Percentiles rank a stretch among this genome's conserved stretches.
Conservation (phyloP, 140 eudicot genomes). For the Ambrosia hybrid region DNA sequence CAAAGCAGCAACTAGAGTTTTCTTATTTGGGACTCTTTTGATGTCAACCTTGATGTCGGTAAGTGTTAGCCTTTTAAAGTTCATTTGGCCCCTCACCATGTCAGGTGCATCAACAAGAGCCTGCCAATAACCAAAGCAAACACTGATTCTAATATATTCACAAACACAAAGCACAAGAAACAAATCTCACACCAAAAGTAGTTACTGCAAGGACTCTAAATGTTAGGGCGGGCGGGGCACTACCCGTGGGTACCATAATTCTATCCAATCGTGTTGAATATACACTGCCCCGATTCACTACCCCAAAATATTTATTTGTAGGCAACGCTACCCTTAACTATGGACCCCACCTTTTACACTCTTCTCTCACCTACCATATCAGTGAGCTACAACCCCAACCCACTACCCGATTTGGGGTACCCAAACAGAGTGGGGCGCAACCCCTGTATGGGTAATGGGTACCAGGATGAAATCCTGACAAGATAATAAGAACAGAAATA, state of each 20-base stretch:
- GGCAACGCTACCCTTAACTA: too few relatives aligned
- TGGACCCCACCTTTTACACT: too few relatives aligned
- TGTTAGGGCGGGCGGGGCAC: background rate
- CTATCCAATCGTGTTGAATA: too few relatives aligned
- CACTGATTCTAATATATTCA: background rate
- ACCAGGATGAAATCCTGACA: background rate
- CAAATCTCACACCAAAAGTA: too few relatives aligned
- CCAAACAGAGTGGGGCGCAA: too few relatives aligned
- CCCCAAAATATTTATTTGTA: too few relatives aligned
- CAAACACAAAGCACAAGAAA: background rate
- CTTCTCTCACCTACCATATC: too few relatives aligned
- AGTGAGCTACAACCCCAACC: too few relatives aligned
- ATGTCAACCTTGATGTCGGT: constrained; percentile 76
- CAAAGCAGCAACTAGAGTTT: constrained; percentile 63
- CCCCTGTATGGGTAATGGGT: too few relatives aligned
- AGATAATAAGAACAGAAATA: background rate
- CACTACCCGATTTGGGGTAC: too few relatives aligned
- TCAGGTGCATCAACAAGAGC: constrained; percentile 54
- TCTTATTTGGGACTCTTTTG: constrained; percentile 66
- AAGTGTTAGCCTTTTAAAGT: constrained; percentile 64
- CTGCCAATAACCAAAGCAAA: constrained; percentile 1
- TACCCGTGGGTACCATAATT: too few relatives aligned
- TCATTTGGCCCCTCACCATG: constrained; percentile 63
- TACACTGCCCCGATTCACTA: too few relatives aligned
- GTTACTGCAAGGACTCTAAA: background rate